Evolutionary conservation across 2,329 filamentous ascomycete genomes (phyloP).

Genomic region (Tolypocladium sp.): DNA sequence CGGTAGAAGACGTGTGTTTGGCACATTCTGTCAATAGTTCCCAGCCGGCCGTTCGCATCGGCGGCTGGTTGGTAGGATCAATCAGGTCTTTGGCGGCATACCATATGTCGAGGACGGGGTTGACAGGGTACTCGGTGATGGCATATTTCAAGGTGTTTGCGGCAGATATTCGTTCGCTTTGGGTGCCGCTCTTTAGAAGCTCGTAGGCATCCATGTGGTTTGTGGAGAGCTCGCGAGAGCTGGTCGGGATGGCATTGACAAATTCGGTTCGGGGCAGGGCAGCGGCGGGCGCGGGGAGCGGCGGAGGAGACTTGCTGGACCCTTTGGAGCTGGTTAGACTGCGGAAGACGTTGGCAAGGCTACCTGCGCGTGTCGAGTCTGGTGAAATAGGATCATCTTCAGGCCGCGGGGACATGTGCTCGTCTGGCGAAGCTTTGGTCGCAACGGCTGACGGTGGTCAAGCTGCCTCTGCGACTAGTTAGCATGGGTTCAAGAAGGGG

Average conservation of each 20-base stretch:
- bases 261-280: conserved; percentile 34
- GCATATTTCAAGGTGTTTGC: conserved; percentile 47
- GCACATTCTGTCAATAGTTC: conserved; percentile 57
- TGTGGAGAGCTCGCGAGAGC: conserved; percentile 34
- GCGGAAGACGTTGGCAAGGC: conserved; percentile 55
- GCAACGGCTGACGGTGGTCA: neutral
- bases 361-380: conserved; percentile 45
- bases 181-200: conserved; percentile 41
- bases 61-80: conserved; percentile 41
- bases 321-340: conserved; percentile 45
- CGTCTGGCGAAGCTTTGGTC: conserved; percentile 13
- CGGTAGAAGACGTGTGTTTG: conserved; percentile 52
- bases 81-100: conserved; percentile 58
- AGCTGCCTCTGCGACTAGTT: neutral
- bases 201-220: conserved; percentile 47
- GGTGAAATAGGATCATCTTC: conserved; percentile 47
- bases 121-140: conserved; percentile 50
- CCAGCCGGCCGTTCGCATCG: conserved; percentile 52
- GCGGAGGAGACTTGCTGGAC: conserved; percentile 40
- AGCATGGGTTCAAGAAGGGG: neutral
- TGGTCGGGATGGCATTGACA: conserved; percentile 29
- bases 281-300: conserved; percentile 27
- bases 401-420: conserved; percentile 51
- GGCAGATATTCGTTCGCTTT: conserved; percentile 46
- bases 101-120: conserved; percentile 54